Base-by-base conservation (phyloP, 2,329 filamentous ascomycete species). In the Thyridium curvatum region DNA sequence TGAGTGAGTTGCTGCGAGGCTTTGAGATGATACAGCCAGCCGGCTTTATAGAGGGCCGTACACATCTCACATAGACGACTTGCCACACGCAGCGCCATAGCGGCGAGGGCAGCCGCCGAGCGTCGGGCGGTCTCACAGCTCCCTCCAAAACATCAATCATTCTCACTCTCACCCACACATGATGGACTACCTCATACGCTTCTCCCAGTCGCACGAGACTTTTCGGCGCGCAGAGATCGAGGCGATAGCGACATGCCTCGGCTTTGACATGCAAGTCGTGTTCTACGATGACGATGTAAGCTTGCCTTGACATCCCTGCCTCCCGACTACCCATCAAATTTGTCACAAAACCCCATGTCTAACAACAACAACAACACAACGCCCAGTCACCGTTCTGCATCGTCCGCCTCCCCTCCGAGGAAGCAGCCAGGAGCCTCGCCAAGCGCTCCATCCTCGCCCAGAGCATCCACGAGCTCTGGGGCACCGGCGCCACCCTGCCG, bases 381-480 rank as follows among this genome's bases (percentile, higher is more conserved):
- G 17, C 13, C 26, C 49, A 95, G 87, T 89, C 88, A 32, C 93
- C 93, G 31, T 93, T 91, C 56, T 94, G 87, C 58, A 68, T 94
- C 42, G 72, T 95, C 37, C 72, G 70, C 35, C 71, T 96, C 12
- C 71, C 75, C 30, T 79, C 84, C 32, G 69, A 73, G 45, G 68
- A 72, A 16, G 77, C 78, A 16, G 89, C 89, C 7, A 69, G 69
- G 36, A 66, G 66, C 8, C 71, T 97, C 16, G 72, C 94, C 35
- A 68, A 71, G 36, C 83, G 91, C 46, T 88, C 86, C 34, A 85
- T 97, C 48, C 73, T 97, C 36, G 79, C 80, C 17, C 86, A 89
- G 62, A 81, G 78, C 34, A 85, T 97, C 48, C 86, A 93, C 65
- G 88, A 94, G 56, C 76, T 96, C 46, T 97, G 93, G 91, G 91